Evolutionary conservation across 2,329 filamentous ascomycete genomes (phyloP).

Genomic region (Alternaria triticina): DNA sequence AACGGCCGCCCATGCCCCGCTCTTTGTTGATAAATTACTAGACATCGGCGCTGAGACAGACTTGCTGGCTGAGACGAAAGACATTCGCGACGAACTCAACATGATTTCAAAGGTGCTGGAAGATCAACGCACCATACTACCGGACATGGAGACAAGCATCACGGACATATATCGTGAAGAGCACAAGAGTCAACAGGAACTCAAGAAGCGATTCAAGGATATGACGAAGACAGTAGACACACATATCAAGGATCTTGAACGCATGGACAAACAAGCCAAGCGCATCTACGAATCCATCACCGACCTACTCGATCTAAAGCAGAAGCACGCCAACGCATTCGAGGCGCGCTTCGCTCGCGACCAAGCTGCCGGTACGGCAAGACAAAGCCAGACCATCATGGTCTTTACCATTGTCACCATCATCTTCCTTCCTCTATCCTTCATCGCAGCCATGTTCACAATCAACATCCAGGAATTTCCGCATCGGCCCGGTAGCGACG

Average conservation of each 20-base stretch:
- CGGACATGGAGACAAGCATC: constrained; percentile 56
- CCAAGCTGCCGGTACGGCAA: constrained; percentile 66
- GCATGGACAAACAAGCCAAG: constrained; percentile 69
- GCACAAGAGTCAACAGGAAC: constrained; percentile 51
- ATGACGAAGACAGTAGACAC: constrained; percentile 65
- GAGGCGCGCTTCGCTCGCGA: constrained; percentile 68
- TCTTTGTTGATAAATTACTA: constrained; percentile 63
- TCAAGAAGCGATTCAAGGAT: constrained; percentile 63
- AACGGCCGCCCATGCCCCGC: constrained; percentile 38
- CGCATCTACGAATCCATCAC: constrained; percentile 66
- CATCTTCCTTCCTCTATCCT: constrained; percentile 62
- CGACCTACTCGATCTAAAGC: constrained; percentile 70
- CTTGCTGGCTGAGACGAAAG: constrained; percentile 68
- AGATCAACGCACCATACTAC: constrained; percentile 57
- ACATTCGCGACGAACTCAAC: constrained; percentile 71
- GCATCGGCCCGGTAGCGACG: constrained; percentile 29
- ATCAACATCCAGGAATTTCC: constrained; percentile 61
- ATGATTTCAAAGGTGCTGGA: constrained; percentile 64
- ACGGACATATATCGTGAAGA: constrained; percentile 47
- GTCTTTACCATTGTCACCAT: constrained; percentile 67
- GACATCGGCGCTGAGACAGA: constrained; percentile 68
- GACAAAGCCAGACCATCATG: constrained; percentile 63
- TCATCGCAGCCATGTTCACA: constrained; percentile 63
- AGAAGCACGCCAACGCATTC: constrained; percentile 72
- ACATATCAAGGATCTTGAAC: constrained; percentile 65